Conservation (phyloP, 1,284 basidiomycete genomes). For the Cystobasidium slooffiae region DNA sequence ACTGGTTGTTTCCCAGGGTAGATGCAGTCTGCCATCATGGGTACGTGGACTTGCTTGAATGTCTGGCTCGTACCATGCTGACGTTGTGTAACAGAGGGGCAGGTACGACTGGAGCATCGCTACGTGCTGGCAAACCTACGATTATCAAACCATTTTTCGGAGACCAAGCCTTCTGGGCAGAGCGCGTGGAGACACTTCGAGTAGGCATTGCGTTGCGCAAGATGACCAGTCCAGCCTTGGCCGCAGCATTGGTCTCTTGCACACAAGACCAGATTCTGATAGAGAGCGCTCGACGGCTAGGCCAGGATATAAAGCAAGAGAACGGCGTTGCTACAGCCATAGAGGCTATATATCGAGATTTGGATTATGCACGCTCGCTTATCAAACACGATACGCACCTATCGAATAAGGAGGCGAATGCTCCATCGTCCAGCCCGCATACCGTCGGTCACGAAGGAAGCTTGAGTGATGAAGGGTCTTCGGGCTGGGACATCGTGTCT, state of each 20-base stretch:
- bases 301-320: constrained; percentile 86
- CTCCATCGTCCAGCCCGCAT: neutral
- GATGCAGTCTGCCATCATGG: constrained; percentile 95
- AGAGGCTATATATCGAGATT: constrained; percentile 87
- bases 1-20: constrained; percentile 93
- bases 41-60: neutral
- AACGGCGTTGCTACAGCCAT: constrained; percentile 85
- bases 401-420: neutral
- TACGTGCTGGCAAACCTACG: constrained; percentile 82
- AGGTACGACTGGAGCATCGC: constrained; percentile 82
- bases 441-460: neutral
- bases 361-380: constrained; percentile 57
- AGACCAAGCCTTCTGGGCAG: constrained; percentile 94
- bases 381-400: constrained; percentile 30
- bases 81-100: constrained; percentile 67
- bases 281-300: constrained; percentile 76
- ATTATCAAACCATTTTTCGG: constrained; percentile 98
- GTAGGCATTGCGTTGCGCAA: constrained; percentile 72
- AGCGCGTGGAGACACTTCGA: constrained; percentile 88
- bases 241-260: constrained; percentile 75
- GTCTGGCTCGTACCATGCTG: neutral
- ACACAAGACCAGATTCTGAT: constrained; percentile 88
- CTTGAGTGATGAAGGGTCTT: constrained; percentile 20
- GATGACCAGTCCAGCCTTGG: constrained; percentile 75
- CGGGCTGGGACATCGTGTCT: constrained; percentile 37